Evolutionary conservation across 768 basidiomycete genomes (phyloP).

Genomic region (Coprinopsis strossmayeri): DNA sequence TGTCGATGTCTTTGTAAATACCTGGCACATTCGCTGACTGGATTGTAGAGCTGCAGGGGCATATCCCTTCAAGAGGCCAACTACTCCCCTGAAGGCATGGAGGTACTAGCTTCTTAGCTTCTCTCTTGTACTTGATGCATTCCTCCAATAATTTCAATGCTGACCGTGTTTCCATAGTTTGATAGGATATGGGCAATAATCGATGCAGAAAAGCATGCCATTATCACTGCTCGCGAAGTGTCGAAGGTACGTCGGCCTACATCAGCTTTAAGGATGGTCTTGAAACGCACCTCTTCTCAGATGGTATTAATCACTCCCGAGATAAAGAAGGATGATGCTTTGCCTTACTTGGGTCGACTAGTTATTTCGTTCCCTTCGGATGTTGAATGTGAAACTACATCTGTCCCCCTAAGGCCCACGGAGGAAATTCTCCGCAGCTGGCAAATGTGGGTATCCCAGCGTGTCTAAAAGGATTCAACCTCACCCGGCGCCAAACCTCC

Average conservation of each 20-base stretch:
- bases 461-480: neutral
- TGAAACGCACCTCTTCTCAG: slow-evolving; percentile 24
- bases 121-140: no score
- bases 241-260: slow-evolving; percentile 38
- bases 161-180: slow-evolving; percentile 44
- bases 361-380: slow-evolving; percentile 54
- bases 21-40: neutral
- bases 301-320: slow-evolving; percentile 61
- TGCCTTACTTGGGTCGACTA: slow-evolving; percentile 42
- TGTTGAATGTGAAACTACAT: slow-evolving; percentile 51
- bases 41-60: slow-evolving; percentile 61
- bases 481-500: neutral
- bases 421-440: slow-evolving; percentile 42
- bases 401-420: slow-evolving; percentile 51
- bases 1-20: neutral
- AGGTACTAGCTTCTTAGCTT: no score
- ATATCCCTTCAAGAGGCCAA: slow-evolving; percentile 48
- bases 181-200: slow-evolving; percentile 71
- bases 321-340: slow-evolving; percentile 39
- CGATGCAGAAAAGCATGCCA: slow-evolving; percentile 41
- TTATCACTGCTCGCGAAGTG: slow-evolving; percentile 65
- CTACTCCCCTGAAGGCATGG: slow-evolving; percentile 58
- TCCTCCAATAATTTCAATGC: no score
- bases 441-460: slow-evolving; percentile 41
- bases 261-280: neutral